Base-by-base conservation (phyloP, 768 basidiomycete species). In the Paxillus ammoniavirescens region DNA sequence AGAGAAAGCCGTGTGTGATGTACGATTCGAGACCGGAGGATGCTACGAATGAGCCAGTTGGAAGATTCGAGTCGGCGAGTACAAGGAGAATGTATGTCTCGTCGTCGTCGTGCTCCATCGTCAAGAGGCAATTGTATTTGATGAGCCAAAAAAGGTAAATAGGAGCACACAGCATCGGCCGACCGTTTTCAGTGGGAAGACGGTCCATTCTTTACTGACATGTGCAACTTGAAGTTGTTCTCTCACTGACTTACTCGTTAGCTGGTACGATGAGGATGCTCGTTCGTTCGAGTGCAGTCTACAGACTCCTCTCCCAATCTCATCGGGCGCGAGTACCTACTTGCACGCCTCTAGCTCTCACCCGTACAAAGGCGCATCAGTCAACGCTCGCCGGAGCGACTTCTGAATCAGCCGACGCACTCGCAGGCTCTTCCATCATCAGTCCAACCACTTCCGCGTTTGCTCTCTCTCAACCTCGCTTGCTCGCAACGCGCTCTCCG, bases 21-120 rank as follows among this genome's bases (percentile, higher is more conserved):
- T 84, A 94, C 5, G 93, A 93, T 65, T 99, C 96, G 55, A 98
- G 80, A 2, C 96, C 96, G 2, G 91, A 82, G 1, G 94, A 97
- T 0, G 95, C 91, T 54, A 98, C 91, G 69, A 99, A 99, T 1
- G 96, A 89, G 35, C 97, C 97, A 0, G 96, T 98, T 2, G 97
- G 97, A 3, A 99, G 84, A 70, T 96, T 98, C 56, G 91, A 90
- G 74, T 96, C 93, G 0, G 91, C 81, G 41, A 96, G 80, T 35
- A 95, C 77, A 37, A 94, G 81, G 15, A 93, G 76, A 30, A 93
- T 72, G 68, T 89, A 91, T 0, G 80, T 75, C 64, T 89, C 86
- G 65, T 70, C 69, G 69, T 72, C 70, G 65, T 69, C 65, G 69
- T 73, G 71, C 63, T 61, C 62, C 26, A 26, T 26, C 4, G 26